These are phyloP conservation scores for Sugiyamaella grinbergsii DNA, from an alignment of 1,139 yeast species.

Conservation along the genomic window DNA sequence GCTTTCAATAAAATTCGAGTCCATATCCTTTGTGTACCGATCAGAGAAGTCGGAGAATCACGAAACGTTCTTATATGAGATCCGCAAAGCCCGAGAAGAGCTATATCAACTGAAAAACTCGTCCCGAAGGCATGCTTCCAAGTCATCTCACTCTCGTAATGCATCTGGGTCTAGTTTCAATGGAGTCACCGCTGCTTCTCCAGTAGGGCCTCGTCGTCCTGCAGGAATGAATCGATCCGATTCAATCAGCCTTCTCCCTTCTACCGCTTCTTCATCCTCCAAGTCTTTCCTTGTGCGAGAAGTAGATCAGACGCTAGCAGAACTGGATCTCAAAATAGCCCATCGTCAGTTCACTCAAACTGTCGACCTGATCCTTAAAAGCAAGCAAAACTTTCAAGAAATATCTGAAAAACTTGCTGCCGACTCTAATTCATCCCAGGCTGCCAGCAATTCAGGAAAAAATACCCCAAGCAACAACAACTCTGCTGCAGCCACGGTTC, in stretches of 20 bases:
- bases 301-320: constrained; percentile 65
- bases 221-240: constrained; percentile 6
- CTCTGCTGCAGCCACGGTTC: not conserved
- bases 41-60: constrained; percentile 65
- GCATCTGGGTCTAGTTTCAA: constrained; percentile 18
- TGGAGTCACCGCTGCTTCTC: constrained; percentile 3
- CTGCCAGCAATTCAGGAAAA: not conserved
- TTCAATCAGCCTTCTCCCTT: constrained; percentile 15
- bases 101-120: constrained; percentile 38
- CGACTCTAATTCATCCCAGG: constrained; percentile 1
- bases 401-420: constrained; percentile 8
- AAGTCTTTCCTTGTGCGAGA: constrained; percentile 30
- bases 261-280: constrained; percentile 16
- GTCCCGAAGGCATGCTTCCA: not conserved
- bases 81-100: constrained; percentile 67
- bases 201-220: constrained; percentile 5
- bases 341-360: constrained; percentile 60
- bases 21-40: constrained; percentile 60
- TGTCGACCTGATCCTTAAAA: constrained; percentile 49
- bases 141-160: constrained; percentile 13
- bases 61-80: constrained; percentile 58
- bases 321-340: constrained; percentile 65
- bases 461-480: not conserved
- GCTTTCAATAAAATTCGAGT: constrained; percentile 44
- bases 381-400: constrained; percentile 6